These are phyloP conservation scores for Globisporangium takayamanum DNA, from an alignment of 352 stramenopile genomes.

Conservation along the genomic window DNA sequence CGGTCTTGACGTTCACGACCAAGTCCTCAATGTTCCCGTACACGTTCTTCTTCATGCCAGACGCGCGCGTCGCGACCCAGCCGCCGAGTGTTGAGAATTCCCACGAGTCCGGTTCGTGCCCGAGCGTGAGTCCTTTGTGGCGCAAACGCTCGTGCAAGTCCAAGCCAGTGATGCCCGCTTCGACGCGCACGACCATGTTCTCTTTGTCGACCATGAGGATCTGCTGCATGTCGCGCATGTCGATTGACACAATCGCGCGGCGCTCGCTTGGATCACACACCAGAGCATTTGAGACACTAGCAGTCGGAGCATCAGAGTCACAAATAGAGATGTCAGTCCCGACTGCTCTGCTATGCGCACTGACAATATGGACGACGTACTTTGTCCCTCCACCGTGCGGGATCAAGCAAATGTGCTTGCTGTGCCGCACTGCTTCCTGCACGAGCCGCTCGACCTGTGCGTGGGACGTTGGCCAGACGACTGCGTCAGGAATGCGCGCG, in stretches of 20 bases:
- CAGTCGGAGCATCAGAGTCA: too few species aligned
- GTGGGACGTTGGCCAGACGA: conserved; percentile 86
- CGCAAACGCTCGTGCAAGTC: conserved; percentile 86
- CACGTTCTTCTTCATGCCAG: conserved; percentile 92
- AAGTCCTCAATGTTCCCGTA: conserved; percentile 96
- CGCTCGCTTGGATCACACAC: conserved; percentile 55
- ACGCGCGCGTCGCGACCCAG: conserved; percentile 90
- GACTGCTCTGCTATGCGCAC: too few species aligned
- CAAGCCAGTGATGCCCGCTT: conserved; percentile 89
- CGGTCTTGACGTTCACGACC: conserved; percentile 76
- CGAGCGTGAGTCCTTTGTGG: conserved; percentile 83
- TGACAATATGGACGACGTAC: conserved; percentile 25
- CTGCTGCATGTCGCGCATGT: conserved; percentile 88
- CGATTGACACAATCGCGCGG: conserved; percentile 90
- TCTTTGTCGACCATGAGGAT: conserved; percentile 67
- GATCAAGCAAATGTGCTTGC: conserved; percentile 84
- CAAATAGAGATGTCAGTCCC: too few species aligned
- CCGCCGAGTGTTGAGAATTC: conserved; percentile 92
- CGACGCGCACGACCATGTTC: conserved; percentile 83
- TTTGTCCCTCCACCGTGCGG: conserved; percentile 94
- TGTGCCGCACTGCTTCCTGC: conserved; percentile 42
- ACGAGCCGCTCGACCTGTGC: conserved; percentile 84
- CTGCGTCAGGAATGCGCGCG: conserved; percentile 82
- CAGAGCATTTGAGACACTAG: conserved; percentile 55
- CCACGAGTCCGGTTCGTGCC: conserved; percentile 90